Percentiles rank a stretch among this genome's conserved stretches.
Conservation (phyloP, 352 stramenopile species). For the Globisporangium solare region DNA sequence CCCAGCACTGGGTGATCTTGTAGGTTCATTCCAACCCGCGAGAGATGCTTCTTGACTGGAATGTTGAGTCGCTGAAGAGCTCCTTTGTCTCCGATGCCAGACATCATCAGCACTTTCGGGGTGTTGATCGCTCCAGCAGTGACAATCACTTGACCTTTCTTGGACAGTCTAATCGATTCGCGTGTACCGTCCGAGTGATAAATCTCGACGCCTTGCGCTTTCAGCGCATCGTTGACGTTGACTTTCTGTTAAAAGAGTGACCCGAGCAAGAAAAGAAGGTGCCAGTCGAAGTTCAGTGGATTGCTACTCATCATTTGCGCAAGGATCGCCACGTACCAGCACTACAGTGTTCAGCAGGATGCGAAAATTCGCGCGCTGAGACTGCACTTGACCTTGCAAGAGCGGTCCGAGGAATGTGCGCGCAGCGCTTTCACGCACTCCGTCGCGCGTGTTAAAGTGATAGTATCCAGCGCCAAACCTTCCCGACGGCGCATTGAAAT, state of each 20-base stretch:
- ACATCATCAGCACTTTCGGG: slow-evolving; percentile 80
- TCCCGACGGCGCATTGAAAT: slow-evolving; percentile 81
- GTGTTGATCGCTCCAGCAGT: slow-evolving; percentile 85
- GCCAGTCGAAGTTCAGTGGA: not conserved
- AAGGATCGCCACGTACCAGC: slow-evolving; percentile 28
- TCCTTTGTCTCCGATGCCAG: slow-evolving; percentile 39
- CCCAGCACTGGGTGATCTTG: slow-evolving; percentile 85
- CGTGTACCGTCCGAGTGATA: slow-evolving; percentile 26
- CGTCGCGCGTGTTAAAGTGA: slow-evolving; percentile 83
- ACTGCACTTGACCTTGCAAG: slow-evolving; percentile 23
- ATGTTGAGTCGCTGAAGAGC: slow-evolving; percentile 42
- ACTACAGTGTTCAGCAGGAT: slow-evolving; percentile 55
- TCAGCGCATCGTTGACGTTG: slow-evolving; percentile 28
- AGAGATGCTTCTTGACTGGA: slow-evolving; percentile 55
- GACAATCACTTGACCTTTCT: slow-evolving; percentile 58
- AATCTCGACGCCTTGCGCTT: slow-evolving; percentile 42
- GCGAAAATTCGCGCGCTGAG: slow-evolving; percentile 38
- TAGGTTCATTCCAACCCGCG: slow-evolving; percentile 84
- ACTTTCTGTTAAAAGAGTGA: slow-evolving; percentile 32
- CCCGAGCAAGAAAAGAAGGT: not conserved
- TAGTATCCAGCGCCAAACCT: slow-evolving; percentile 78
- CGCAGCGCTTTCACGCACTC: slow-evolving; percentile 78
- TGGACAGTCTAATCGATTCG: slow-evolving; percentile 32
- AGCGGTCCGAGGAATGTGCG: slow-evolving; percentile 65
- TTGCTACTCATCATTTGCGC: too few species aligned